Evolutionary conservation across 2,329 filamentous ascomycete species (phyloP).

Genomic region (Clarireedia monteithiana): DNA sequence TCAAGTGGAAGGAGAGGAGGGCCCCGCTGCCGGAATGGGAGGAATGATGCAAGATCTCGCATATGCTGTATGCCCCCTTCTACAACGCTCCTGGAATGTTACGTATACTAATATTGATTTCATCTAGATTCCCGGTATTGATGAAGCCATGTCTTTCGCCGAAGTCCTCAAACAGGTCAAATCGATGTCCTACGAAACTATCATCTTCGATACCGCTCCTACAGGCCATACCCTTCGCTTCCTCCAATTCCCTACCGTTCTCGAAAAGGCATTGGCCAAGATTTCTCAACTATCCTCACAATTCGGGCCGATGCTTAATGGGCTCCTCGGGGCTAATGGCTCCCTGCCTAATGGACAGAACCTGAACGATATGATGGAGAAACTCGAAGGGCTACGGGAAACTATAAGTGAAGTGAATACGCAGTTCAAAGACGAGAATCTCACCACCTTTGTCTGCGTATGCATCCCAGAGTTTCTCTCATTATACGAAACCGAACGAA

Average conservation of each 20-base stretch:
- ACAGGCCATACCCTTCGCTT: constrained; percentile 98
- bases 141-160: constrained; percentile 99
- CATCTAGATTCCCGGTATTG: constrained; percentile 87
- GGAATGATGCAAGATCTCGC: constrained; percentile 99
- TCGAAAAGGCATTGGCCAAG: constrained; percentile 98
- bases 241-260: constrained; percentile 93
- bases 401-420: constrained; percentile 95
- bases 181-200: constrained; percentile 95
- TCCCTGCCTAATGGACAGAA: constrained; percentile 84
- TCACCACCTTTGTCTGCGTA: constrained; percentile 96
- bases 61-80: constrained; percentile 62
- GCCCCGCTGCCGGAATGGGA: constrained; percentile 67
- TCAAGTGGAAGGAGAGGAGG: constrained; percentile 65
- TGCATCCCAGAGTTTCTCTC: constrained; percentile 97
- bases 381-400: constrained; percentile 86
- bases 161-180: constrained; percentile 99
- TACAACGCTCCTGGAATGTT: neutral
- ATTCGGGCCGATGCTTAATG: constrained; percentile 93
- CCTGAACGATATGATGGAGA: constrained; percentile 84
- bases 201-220: constrained; percentile 97
- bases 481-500: constrained; percentile 96
- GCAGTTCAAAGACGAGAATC: constrained; percentile 93
- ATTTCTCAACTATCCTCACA: constrained; percentile 88
- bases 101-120: neutral
- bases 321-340: constrained; percentile 64